phyloP scores from a whole-genome alignment of 768 basidiomycete species.

The Mycena olivaceomarginata region DNA sequence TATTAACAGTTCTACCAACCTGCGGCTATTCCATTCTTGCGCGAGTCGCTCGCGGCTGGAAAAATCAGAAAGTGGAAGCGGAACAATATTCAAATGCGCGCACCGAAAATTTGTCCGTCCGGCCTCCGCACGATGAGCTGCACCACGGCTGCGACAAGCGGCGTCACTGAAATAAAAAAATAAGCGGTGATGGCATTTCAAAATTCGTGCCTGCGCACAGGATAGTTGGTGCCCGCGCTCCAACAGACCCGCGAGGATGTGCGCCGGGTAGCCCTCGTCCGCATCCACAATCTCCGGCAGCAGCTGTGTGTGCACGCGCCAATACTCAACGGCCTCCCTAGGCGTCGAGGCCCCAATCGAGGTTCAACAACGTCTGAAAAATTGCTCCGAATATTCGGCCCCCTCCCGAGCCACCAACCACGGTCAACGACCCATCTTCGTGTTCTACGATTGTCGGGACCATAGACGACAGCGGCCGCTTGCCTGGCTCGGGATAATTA shows the following conservation, averaged over 20 bases:
- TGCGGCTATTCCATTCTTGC: conserved; percentile 82
- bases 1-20: too few species aligned
- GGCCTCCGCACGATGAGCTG: conserved; percentile 74
- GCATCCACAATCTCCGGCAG: conserved; percentile 67
- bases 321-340: conserved; percentile 89
- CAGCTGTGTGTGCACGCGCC: conserved; percentile 91
- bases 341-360: conserved; percentile 89
- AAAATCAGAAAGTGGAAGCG: not conserved
- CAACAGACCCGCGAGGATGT: conserved; percentile 74
- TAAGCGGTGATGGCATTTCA: not conserved
- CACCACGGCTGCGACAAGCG: conserved; percentile 84
- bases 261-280: conserved; percentile 76
- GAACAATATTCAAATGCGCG: conserved; percentile 40
- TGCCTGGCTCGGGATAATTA: conserved; percentile 92
- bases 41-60: conserved; percentile 90
- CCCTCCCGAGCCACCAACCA: conserved; percentile 92
- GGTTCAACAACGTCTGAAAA: conserved; percentile 86
- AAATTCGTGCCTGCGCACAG: conserved; percentile 60
- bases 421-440: conserved; percentile 82
- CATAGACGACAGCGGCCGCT: conserved; percentile 93
- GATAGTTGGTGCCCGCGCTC: conserved; percentile 83
- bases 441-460: conserved; percentile 88
- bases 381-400: conserved; percentile 88
- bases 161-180: conserved; percentile 72
- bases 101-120: conserved; percentile 80